These are phyloP conservation scores for Ciborinia camelliae DNA, from an alignment of 2,329 filamentous ascomycete species.

Conservation along the genomic window DNA sequence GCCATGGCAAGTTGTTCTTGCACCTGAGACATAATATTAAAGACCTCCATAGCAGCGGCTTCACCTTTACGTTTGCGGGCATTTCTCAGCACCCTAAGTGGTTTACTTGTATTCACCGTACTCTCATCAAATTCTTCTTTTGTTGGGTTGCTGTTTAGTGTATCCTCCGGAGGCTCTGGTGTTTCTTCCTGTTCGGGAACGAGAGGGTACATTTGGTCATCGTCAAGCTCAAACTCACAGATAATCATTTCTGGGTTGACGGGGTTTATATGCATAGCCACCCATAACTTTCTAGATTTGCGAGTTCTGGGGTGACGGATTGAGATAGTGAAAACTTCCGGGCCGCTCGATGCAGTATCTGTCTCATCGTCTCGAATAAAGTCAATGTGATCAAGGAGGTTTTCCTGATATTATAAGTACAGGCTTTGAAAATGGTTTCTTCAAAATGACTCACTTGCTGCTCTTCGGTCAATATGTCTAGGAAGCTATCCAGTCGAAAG, in stretches of 20 bases:
- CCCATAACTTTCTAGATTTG: conserved; percentile 72
- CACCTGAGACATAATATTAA: conserved; percentile 88
- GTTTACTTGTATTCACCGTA: conserved; percentile 71
- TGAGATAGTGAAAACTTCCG: conserved; percentile 80
- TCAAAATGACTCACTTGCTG: conserved; percentile 11
- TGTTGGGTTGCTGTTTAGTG: conserved; percentile 68
- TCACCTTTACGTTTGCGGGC: conserved; percentile 62
- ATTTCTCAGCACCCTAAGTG: conserved; percentile 71
- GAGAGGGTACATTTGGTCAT: conserved; percentile 67
- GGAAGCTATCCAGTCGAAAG: conserved; percentile 71
- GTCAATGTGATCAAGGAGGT: conserved; percentile 79
- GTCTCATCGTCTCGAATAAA: conserved; percentile 81
- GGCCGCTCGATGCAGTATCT: conserved; percentile 71
- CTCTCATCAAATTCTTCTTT: conserved; percentile 71
- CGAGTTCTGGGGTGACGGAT: conserved; percentile 49
- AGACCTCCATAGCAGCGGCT: conserved; percentile 82
- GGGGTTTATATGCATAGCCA: conserved; percentile 74
- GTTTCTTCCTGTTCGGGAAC: conserved; percentile 58
- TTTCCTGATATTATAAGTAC: conserved; percentile 58
- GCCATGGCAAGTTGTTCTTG: conserved; percentile 81
- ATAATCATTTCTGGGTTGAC: conserved; percentile 68
- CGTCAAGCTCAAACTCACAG: conserved; percentile 85
- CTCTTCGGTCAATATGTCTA: conserved; percentile 55
- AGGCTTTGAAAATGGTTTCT: neutral
- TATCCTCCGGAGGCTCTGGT: conserved; percentile 67